Conservation (phyloP, 1,284 basidiomycete genomes). For the Apiotrichum siamense region DNA sequence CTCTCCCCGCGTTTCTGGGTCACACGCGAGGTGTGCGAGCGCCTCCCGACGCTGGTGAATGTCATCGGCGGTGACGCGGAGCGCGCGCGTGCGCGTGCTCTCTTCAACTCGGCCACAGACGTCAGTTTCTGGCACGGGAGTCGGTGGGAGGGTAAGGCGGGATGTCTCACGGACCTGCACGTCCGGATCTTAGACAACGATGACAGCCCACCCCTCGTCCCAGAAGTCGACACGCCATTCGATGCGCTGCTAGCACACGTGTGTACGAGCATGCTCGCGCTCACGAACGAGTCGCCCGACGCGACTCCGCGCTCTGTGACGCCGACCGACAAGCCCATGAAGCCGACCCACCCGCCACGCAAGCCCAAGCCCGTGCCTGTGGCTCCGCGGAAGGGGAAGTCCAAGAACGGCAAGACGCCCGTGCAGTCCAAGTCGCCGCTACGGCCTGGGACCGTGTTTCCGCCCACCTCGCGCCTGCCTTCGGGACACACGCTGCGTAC, state of each 20-base stretch:
- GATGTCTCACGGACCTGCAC: slow-evolving; percentile 20
- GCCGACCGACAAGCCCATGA: neutral
- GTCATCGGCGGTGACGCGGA: slow-evolving; percentile 38
- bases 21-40: slow-evolving; percentile 33
- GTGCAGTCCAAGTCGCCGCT: slow-evolving; percentile 8
- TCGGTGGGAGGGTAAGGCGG: slow-evolving; percentile 30
- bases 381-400: neutral
- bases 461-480: slow-evolving; percentile 20
- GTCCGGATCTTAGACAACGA: slow-evolving; percentile 24
- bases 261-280: slow-evolving; percentile 9
- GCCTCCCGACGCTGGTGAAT: slow-evolving; percentile 35
- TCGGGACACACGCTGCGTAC: slow-evolving; percentile 38
- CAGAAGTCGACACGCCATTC: slow-evolving; percentile 3
- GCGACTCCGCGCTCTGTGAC: neutral
- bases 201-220: neutral
- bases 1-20: slow-evolving; percentile 35
- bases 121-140: slow-evolving; percentile 32
- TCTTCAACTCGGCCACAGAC: slow-evolving; percentile 21
- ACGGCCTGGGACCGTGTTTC: slow-evolving; percentile 12
- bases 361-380: neutral
- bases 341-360: neutral
- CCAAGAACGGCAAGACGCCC: neutral
- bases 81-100: slow-evolving; percentile 23
- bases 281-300: neutral
- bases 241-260: slow-evolving; percentile 10